phyloP scores from a whole-genome alignment of 2,329 filamentous ascomycete genomes.

The Cytospora paraplurivora region DNA sequence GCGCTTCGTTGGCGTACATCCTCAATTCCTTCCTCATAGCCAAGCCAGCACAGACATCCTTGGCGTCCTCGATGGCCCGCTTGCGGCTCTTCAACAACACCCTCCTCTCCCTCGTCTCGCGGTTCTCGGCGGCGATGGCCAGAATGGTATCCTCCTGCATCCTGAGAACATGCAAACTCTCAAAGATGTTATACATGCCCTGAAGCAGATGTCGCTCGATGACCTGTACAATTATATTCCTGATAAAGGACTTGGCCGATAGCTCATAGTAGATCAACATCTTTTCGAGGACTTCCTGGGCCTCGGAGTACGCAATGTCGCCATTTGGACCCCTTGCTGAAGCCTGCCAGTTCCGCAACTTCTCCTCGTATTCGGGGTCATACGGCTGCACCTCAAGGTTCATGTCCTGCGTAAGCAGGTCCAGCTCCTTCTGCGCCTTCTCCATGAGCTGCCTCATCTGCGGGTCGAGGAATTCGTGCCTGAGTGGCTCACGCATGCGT shows the following conservation, averaged over 20 bases:
- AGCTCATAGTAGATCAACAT: conserved; percentile 60
- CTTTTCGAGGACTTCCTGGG: conserved; percentile 56
- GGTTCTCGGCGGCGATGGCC: conserved; percentile 55
- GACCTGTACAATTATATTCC: conserved; percentile 56
- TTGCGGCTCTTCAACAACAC: conserved; percentile 51
- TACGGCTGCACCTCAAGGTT: conserved; percentile 56
- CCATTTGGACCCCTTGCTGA: conserved; percentile 45
- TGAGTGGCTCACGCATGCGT: conserved; percentile 54
- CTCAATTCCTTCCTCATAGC: conserved; percentile 56
- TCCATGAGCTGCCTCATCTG: conserved; percentile 52
- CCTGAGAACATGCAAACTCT: conserved; percentile 53
- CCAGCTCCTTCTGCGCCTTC: conserved; percentile 50
- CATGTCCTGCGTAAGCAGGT: conserved; percentile 51
- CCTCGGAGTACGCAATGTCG: conserved; percentile 48
- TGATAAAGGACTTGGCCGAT: conserved; percentile 53
- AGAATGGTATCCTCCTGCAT: conserved; percentile 50
- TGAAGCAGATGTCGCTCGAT: conserved; percentile 54
- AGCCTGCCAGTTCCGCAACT: conserved; percentile 50
- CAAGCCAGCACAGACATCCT: conserved; percentile 51
- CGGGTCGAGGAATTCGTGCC: conserved; percentile 51
- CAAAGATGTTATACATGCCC: conserved; percentile 55
- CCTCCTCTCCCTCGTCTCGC: conserved; percentile 54
- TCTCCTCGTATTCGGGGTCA: conserved; percentile 56
- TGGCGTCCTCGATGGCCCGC: conserved; percentile 53
- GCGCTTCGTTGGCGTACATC: conserved; percentile 35